Evolutionary conservation across 148 eudicot species (phyloP).

Genomic region (Chenopodium formosanum): DNA sequence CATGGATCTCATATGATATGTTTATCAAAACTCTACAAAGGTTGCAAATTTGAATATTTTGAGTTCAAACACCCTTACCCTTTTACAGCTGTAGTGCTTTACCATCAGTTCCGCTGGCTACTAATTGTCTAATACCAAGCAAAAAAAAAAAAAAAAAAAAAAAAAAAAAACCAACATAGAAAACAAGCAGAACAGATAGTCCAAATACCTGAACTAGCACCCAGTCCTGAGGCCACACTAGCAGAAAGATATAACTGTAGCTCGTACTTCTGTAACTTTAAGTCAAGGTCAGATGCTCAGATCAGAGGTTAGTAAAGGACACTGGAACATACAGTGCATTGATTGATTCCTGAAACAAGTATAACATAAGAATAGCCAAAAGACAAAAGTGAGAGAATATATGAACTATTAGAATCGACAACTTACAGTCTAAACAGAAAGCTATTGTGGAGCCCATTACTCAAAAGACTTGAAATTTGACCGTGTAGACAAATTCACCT

Average conservation of each 20-base stretch:
- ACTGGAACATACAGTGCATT: slow-evolving; percentile 13
- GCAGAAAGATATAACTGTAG: slow-evolving; percentile 33
- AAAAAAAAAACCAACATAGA: background rate
- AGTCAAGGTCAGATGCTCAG: slow-evolving; percentile 21
- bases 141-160: background rate
- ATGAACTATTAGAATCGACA: background rate
- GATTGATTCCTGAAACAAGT: slow-evolving; percentile 19
- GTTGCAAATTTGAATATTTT: background rate
- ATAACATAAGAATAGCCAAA: slow-evolving; percentile 1
- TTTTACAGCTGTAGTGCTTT: background rate
- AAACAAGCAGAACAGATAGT: background rate
- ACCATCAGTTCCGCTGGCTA: background rate
- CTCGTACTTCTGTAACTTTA: slow-evolving; percentile 29
- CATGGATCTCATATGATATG: too few species aligned
- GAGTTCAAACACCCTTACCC: background rate
- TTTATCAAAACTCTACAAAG: too few species aligned
- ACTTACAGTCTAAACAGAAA: slow-evolving; percentile 39
- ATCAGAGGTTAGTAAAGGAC: slow-evolving; percentile 27
- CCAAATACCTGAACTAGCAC: slow-evolving; percentile 52
- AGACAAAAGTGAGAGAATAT: background rate
- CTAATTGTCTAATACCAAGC: background rate
- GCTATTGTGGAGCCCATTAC: slow-evolving; percentile 35
- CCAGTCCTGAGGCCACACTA: slow-evolving; percentile 27
- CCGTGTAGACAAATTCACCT: slow-evolving; percentile 31
- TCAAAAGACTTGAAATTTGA: slow-evolving; percentile 27